Evolutionary conservation across 495 filamentous ascomycete species (phyloP).

Genomic region (Achaetomiella virescens): DNA sequence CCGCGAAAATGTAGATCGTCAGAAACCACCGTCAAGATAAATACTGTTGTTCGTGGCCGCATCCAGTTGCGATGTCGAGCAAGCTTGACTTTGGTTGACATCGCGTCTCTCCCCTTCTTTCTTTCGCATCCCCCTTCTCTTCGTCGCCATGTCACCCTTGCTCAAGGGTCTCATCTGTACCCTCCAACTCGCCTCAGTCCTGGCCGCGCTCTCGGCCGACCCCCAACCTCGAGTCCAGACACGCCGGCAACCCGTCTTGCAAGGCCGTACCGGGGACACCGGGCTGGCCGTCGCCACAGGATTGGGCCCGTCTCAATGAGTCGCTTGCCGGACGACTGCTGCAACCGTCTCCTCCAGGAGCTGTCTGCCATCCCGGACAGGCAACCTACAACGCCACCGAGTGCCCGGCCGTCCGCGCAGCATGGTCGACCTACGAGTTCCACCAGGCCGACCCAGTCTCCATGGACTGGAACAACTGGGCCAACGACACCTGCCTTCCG

Average conservation of each 20-base stretch:
- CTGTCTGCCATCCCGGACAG: conserved; percentile 47
- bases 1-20: no score
- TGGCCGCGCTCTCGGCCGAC: no score
- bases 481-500: conserved; percentile 43
- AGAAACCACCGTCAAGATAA: neutral
- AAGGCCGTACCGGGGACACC: conserved; percentile 29
- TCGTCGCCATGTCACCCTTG: neutral
- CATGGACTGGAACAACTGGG: conserved; percentile 36
- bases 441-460: conserved; percentile 35
- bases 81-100: neutral
- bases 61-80: neutral
- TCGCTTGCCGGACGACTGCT: conserved; percentile 46
- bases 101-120: neutral
- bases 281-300: conserved; percentile 29
- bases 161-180: neutral
- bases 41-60: neutral
- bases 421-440: conserved; percentile 33
- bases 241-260: conserved; percentile 20
- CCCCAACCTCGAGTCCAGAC: neutral
- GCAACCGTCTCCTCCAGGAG: conserved; percentile 45
- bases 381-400: conserved; percentile 28
- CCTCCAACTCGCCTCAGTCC: neutral
- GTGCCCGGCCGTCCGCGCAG: conserved; percentile 28
- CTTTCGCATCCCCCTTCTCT: neutral
- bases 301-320: conserved; percentile 31